Conservation (phyloP, 2,329 filamentous ascomycete genomes). For the Colletotrichum tamarilloi region DNA sequence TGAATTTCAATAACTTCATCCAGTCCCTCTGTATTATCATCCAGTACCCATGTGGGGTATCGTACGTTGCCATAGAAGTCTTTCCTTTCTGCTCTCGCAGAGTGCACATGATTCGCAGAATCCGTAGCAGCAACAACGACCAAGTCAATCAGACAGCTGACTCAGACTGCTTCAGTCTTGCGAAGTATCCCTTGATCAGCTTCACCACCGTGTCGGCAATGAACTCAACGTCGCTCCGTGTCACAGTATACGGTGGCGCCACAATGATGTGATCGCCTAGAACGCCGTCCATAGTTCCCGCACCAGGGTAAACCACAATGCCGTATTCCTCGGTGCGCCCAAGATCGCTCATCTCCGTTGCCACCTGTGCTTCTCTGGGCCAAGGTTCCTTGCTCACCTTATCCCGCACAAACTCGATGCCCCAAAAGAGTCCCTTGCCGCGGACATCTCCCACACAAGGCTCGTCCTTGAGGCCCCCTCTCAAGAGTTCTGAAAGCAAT, state of each 20-base stretch:
- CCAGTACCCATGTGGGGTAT: too few relatives aligned
- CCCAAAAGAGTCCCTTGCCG: slow-evolving; percentile 58
- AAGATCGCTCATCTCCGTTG: slow-evolving; percentile 45
- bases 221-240: slow-evolving; percentile 62
- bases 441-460: slow-evolving; percentile 53
- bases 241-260: slow-evolving; percentile 75
- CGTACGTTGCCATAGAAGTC: too few relatives aligned
- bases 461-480: slow-evolving; percentile 41
- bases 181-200: slow-evolving; percentile 58
- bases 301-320: slow-evolving; percentile 70
- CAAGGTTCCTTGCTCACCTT: slow-evolving; percentile 50
- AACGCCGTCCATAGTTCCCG: slow-evolving; percentile 68
- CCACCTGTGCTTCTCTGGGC: slow-evolving; percentile 41
- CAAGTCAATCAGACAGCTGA: too few relatives aligned
- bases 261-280: slow-evolving; percentile 76
- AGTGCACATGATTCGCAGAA: too few relatives aligned
- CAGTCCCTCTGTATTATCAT: too few relatives aligned
- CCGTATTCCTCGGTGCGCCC: slow-evolving; percentile 44
- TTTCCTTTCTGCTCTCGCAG: too few relatives aligned
- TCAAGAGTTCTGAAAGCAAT: slow-evolving; percentile 43
- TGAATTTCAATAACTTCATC: too few relatives aligned
- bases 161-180: background rate
- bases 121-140: too few relatives aligned
- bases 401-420: slow-evolving; percentile 56
- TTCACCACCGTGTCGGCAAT: slow-evolving; percentile 8